phyloP scores from a whole-genome alignment of 345 rosid species.

The Murraya koenigii region DNA sequence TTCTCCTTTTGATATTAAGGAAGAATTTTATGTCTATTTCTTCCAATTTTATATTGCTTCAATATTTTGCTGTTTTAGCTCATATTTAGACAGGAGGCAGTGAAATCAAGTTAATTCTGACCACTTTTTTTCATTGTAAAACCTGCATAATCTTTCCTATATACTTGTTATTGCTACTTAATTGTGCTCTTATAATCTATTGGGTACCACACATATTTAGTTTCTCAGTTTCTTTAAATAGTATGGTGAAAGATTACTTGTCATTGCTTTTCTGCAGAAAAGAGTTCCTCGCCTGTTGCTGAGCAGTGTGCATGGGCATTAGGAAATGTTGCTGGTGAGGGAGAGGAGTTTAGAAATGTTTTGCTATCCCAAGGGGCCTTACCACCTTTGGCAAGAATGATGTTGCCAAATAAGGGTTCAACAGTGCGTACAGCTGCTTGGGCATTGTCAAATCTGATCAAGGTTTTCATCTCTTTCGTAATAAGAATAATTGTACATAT shows the following conservation, averaged over 20 bases:
- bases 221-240: background rate
- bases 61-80: background rate
- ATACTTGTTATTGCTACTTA: background rate
- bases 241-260: slow-evolving; percentile 14
- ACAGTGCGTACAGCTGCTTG: slow-evolving; percentile 95
- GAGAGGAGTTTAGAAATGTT: slow-evolving; percentile 82
- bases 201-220: background rate
- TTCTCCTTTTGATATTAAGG: background rate
- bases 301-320: slow-evolving; percentile 99
- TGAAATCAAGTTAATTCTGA: background rate
- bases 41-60: background rate
- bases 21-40: background rate
- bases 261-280: slow-evolving; percentile 49
- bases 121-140: background rate
- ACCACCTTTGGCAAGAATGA: slow-evolving; percentile 90
- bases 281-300: slow-evolving; percentile 82
- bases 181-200: background rate
- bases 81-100: background rate
- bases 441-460: slow-evolving; percentile 95
- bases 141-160: background rate
- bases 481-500: background rate
- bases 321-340: slow-evolving; percentile 98
- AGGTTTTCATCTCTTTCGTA: slow-evolving; percentile 47
- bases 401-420: slow-evolving; percentile 88
- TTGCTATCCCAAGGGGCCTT: slow-evolving; percentile 91